These are phyloP conservation scores for Gossypium davidsonii DNA, from an alignment of 441 rosid species.

Conservation along the genomic window DNA sequence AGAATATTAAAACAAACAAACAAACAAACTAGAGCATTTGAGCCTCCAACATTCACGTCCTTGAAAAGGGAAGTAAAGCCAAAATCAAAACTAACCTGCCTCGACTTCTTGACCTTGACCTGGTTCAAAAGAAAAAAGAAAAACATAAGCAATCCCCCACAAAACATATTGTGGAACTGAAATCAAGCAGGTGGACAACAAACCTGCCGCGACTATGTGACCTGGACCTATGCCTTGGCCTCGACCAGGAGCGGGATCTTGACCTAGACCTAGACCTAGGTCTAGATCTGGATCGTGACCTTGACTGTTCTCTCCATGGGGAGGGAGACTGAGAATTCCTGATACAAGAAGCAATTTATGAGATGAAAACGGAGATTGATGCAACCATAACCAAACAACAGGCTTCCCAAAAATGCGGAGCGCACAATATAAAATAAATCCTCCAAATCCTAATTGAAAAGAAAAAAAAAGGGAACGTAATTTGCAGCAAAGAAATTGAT, in stretches of 20 bases:
- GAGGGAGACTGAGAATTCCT: slow-evolving; percentile 72
- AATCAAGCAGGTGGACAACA: slow-evolving; percentile 10
- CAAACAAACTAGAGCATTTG: not conserved
- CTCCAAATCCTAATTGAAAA: too few relatives aligned
- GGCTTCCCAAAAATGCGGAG: not conserved
- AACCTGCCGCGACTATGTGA: slow-evolving; percentile 84
- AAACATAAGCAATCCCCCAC: not conserved
- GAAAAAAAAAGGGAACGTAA: too few relatives aligned
- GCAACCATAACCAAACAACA: not conserved
- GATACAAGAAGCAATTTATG: slow-evolving; percentile 7
- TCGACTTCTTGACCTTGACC: slow-evolving; percentile 80
- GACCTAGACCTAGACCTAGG: slow-evolving; percentile 35
- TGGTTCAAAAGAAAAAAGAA: slow-evolving; percentile 25
- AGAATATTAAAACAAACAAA: not conserved
- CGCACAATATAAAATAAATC: too few relatives aligned
- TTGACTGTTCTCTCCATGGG: slow-evolving; percentile 52
- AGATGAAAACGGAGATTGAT: slow-evolving; percentile 5
- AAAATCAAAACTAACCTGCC: slow-evolving; percentile 55
- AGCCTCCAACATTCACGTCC: not conserved
- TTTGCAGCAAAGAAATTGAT: not conserved
- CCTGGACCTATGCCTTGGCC: slow-evolving; percentile 54
- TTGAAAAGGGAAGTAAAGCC: not conserved
- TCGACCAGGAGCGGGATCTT: slow-evolving; percentile 39
- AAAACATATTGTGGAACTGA: not conserved
- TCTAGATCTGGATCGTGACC: slow-evolving; percentile 37